Base-by-base conservation (phyloP, 768 basidiomycete species). In the Suillus decipiens region DNA sequence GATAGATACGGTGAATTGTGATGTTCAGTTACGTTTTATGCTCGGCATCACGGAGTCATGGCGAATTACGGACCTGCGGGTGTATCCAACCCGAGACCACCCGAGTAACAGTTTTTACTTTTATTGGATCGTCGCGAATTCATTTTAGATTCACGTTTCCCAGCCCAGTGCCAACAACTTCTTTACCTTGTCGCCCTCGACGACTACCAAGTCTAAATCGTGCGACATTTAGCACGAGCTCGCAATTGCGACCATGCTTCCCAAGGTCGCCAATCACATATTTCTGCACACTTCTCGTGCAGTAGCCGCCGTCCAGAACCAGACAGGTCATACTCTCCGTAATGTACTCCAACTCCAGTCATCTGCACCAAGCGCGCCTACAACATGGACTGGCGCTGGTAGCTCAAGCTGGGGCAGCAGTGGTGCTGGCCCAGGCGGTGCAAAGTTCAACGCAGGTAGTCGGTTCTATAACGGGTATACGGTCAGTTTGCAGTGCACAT, bases 211-310 rank as follows among this genome's bases (percentile, higher is more conserved):
- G 39, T 28, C 22, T 37, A 39, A 28, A 55, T 53, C 34, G 14
- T 59, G 57, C 19, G 34, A 68, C 37, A 17, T 8, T 61, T 34
- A 63, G 19, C 62, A 12, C 43, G 2, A 60, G 11, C 42, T 45
- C 55, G 57, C 63, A 66, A 57, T 64, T 41, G 65, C 67, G 58
- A 70, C 68, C 24, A 94, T 94, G 92, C 79, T 95, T 71, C 92
- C 92, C 58, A 92, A 92, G 76, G 88, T 90, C 77, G 88, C 90
- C 36, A 89, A 87, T n/a, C 86, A 89, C 58, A 80, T 94, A 59
- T 77, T 94, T 39, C 85, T 92, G 64, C 87, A 88, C 66, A 90
- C 89, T 0, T 83, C 88, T 15, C 88, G 92, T 70, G 90, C 89
- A 17, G 92, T 87, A 54, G 86, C 89, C 0, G 85, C 87, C 55